Conservation (phyloP, 306 rosid species). For the Dryas octopetala region DNA sequence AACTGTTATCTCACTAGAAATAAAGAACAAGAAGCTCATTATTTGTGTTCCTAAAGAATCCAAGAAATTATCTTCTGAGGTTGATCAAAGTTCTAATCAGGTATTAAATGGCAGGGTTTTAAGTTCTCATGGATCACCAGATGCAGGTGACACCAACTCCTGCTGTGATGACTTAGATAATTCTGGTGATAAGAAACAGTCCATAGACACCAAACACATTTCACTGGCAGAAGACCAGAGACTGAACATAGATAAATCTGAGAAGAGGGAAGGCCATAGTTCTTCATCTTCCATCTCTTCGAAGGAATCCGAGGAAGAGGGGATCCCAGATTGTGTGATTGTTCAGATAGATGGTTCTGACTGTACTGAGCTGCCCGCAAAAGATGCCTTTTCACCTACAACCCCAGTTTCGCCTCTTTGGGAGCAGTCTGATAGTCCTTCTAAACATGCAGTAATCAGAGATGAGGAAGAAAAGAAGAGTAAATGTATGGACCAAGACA, state of each 20-base stretch:
- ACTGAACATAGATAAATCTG: conserved; percentile 21
- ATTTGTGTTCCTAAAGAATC: conserved; percentile 26
- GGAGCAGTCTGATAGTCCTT: conserved; percentile 27
- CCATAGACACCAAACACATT: conserved; percentile 6
- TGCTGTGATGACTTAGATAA: conserved; percentile 28
- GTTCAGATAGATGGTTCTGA: conserved; percentile 15
- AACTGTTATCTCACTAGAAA: conserved; percentile 30
- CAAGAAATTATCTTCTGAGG: conserved; percentile 16
- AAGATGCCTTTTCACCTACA: conserved; percentile 20
- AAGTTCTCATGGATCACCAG: conserved; percentile 11
- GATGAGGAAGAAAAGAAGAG: conserved; percentile 19
- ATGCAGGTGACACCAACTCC: conserved; percentile 23
- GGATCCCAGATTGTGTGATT: conserved; percentile 5
- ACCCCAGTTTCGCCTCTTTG: conserved; percentile 24
- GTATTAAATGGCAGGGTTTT: conserved; percentile 9
- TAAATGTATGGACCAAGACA: conserved; percentile 23
- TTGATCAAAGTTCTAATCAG: conserved; percentile 23
- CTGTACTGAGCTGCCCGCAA: conserved; percentile 24
- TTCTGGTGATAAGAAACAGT: conserved; percentile 23
- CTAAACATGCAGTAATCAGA: conserved; percentile 15
- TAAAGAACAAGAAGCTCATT: conserved; percentile 41
- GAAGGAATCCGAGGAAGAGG: conserved; percentile 10
- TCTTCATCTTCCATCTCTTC: conserved; percentile 32
- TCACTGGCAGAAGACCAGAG: conserved; percentile 24
- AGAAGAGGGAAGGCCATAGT: conserved; percentile 22